Evolutionary conservation across 306 rosid species (phyloP).

Genomic region (Calophaca sinica): DNA sequence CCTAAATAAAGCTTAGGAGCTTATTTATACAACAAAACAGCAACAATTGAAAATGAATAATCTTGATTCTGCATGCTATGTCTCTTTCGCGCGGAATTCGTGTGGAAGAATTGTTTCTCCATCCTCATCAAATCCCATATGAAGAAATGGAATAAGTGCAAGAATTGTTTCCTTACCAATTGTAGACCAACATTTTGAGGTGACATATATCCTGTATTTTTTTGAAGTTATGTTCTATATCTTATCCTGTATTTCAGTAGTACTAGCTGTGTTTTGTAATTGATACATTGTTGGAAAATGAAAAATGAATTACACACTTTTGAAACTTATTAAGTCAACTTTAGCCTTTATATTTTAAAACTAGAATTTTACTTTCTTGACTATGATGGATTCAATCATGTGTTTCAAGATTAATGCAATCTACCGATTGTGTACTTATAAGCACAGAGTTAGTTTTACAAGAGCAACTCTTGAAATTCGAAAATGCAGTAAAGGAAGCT

Average conservation of each 20-base stretch:
- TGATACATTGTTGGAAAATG: constrained; percentile 37
- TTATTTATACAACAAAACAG: constrained; percentile 35
- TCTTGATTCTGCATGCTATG: constrained; percentile 42
- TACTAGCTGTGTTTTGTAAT: constrained; percentile 44
- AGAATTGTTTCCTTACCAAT: constrained; percentile 51
- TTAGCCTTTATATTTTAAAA: neutral
- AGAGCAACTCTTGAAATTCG: too few relatives aligned
- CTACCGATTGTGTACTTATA: neutral
- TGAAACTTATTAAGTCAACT: constrained; percentile 27
- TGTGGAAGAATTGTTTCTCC: constrained; percentile 50
- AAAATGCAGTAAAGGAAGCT: too few relatives aligned
- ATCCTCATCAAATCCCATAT: constrained; percentile 50
- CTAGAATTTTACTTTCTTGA: constrained; percentile 21
- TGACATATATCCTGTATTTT: constrained; percentile 41
- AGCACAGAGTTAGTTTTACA: too few relatives aligned
- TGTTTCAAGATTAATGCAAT: neutral
- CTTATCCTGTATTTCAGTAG: constrained; percentile 36
- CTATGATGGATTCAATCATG: neutral
- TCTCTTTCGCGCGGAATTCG: constrained; percentile 44
- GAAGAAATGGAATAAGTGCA: constrained; percentile 56
- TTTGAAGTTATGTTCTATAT: constrained; percentile 44
- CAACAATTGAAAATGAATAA: constrained; percentile 44
- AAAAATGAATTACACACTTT: constrained; percentile 22
- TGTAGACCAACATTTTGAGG: constrained; percentile 56
- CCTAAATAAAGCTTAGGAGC: constrained; percentile 50